A percentile compares a stretch with the other conserved stretches of the same genome.
phyloP scores from a whole-genome alignment of 2,329 filamentous ascomycete genomes.

The Phyllosticta ampelicida region DNA sequence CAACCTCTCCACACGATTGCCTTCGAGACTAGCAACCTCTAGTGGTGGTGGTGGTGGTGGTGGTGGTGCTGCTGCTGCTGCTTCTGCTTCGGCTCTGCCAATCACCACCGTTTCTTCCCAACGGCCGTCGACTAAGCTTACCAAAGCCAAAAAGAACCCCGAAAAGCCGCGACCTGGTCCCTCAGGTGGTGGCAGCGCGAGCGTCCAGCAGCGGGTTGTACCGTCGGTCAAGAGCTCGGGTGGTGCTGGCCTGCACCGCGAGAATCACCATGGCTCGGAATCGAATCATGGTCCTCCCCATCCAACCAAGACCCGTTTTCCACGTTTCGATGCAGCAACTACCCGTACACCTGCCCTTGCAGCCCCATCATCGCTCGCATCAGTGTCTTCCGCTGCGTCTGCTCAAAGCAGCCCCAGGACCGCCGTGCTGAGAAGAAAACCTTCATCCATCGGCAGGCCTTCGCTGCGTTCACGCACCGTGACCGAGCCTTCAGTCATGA shows the following conservation, averaged over 20 bases:
- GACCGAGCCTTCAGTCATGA: constrained; percentile 12
- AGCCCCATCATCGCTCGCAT: constrained; percentile 36
- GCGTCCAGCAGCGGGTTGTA: constrained; percentile 4
- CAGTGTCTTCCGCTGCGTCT: constrained; percentile 35
- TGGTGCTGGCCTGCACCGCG: constrained; percentile 8
- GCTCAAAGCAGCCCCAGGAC: constrained; percentile 36
- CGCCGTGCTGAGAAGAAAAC: constrained; percentile 34
- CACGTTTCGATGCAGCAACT: constrained; percentile 25
- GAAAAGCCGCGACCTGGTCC: constrained; percentile 16
- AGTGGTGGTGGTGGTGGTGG: too few relatives aligned
- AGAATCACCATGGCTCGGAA: constrained; percentile 10
- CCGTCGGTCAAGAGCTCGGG: constrained; percentile 5
- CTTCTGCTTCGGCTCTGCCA: constrained; percentile 11
- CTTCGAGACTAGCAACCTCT: constrained; percentile 26
- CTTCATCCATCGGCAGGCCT: constrained; percentile 33
- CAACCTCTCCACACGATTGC: constrained; percentile 24
- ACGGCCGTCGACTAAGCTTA: constrained; percentile 14
- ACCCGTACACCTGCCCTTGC: constrained; percentile 38
- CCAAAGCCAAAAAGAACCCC: constrained; percentile 18
- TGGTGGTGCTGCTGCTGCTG: too few relatives aligned
- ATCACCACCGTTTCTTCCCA: constrained; percentile 14
- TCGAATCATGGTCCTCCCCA: constrained; percentile 3
- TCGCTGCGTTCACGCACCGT: constrained; percentile 21
- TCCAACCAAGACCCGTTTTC: constrained; percentile 17
- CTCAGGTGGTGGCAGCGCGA: constrained; percentile 11